Base-by-base conservation (phyloP, 2,329 filamentous ascomycete species). In the Colletotrichum theobromicola region DNA sequence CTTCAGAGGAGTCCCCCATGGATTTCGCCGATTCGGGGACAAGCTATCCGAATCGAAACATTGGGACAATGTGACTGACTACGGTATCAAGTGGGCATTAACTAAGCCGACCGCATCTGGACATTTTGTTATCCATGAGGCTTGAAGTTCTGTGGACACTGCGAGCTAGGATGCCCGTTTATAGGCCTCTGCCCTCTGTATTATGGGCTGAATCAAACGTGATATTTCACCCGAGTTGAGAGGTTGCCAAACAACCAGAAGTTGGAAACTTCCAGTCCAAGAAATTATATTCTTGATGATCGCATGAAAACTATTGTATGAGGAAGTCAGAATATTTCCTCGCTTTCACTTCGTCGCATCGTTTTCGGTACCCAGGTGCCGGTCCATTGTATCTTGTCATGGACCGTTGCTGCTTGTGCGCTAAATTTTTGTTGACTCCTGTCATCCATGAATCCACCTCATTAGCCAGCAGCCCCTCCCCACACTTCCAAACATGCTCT, bases 381-480 rank as follows among this genome's bases (percentile, higher is more conserved):
- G 84, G 82, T 0, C 88, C 88, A 53, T 83, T 84, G 68, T 89
- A 90, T 57, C 88, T 80, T 7, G 85, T 85, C 77, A 90, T 83
- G 10, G 81, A 85, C 60, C 87, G 81, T 75, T 84, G 85, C 76
- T 86, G 83, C 80, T 88, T 89, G 46, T 84, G 81, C 16, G 81
- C 80, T 53, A 90, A 77, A 71, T 90, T 89, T 76, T 83, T 88
- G 76, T 90, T 90, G 3, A 90, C 85, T 0, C 88, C 88, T 2
- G 88, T 90, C 87, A 90, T 89, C 89, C 88, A 90, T 2, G 84
- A 86, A 73, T 90, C 88, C 0, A 89, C 85, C 75, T 89, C 84
- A 71, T 86, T 87, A 1, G 84, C 82, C 32, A 90, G 76, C 13
- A 87, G 70, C 0, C 88, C 88, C 35, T 85, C 79, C 0, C 85